Percentiles rank a stretch among this genome's conserved stretches.
These are phyloP conservation scores for Globisporangium polare DNA, from an alignment of 352 stramenopile genomes.

Conservation along the genomic window DNA sequence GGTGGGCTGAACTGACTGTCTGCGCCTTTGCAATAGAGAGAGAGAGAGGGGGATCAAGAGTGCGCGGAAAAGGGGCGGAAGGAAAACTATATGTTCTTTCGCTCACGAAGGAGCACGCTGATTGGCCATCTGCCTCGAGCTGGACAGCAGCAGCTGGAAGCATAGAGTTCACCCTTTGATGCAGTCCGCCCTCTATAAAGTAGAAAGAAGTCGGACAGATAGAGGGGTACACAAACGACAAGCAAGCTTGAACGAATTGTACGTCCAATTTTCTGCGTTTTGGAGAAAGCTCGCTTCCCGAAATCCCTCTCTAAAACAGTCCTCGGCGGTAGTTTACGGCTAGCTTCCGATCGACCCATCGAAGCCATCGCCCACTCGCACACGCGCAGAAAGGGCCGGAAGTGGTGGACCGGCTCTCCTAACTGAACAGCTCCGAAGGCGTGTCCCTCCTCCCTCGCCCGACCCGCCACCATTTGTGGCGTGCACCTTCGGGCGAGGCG, in stretches of 20 bases:
- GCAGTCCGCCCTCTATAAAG: too few relatives aligned
- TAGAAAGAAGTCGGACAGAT: too few relatives aligned
- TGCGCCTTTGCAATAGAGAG: slow-evolving; percentile 4
- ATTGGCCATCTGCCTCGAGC: too few relatives aligned
- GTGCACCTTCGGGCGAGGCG: not conserved
- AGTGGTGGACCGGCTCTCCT: not conserved
- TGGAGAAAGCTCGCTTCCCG: too few relatives aligned
- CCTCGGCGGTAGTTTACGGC: too few relatives aligned
- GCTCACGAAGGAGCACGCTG: too few relatives aligned
- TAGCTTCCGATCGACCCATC: slow-evolving; percentile 4
- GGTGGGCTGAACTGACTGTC: slow-evolving; percentile 9
- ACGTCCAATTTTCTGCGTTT: too few relatives aligned
- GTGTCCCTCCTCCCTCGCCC: not conserved
- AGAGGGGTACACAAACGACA: not conserved
- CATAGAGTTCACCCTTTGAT: too few relatives aligned
- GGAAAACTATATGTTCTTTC: not conserved
- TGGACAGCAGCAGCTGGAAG: not conserved
- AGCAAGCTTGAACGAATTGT: too few relatives aligned
- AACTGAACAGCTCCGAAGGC: not conserved
- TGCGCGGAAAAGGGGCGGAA: not conserved
- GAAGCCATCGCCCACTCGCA: slow-evolving; percentile 2
- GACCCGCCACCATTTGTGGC: not conserved
- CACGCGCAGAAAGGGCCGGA: not conserved
- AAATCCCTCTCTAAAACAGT: too few relatives aligned
- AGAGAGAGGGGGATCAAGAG: not conserved